Conservation (phyloP, 805 yeast species). For the Sugiyamaella boreocaroliniensis region DNA sequence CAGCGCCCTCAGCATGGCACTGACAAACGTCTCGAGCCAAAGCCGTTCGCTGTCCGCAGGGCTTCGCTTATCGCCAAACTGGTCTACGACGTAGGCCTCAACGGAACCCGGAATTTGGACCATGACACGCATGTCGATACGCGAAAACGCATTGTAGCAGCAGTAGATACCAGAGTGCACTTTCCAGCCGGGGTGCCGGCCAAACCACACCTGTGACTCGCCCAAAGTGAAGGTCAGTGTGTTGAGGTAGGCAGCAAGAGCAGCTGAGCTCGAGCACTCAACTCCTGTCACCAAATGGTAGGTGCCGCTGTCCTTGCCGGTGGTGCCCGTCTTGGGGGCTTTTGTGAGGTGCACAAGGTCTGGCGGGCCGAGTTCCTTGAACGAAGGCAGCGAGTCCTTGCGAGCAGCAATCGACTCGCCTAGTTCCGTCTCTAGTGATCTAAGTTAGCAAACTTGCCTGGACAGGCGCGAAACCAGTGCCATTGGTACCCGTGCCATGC, state of each 20-base stretch:
- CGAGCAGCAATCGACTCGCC: slow-evolving; percentile 52
- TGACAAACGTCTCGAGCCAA: slow-evolving; percentile 48
- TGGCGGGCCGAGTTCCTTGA: slow-evolving; percentile 62
- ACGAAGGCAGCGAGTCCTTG: slow-evolving; percentile 36
- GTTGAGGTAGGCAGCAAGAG: slow-evolving; percentile 51
- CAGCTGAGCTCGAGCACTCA: slow-evolving; percentile 46
- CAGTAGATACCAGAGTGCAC: slow-evolving; percentile 39
- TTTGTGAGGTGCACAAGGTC: slow-evolving; percentile 54
- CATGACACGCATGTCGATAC: slow-evolving; percentile 66
- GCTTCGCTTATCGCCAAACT: slow-evolving; percentile 33
- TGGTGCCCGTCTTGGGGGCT: slow-evolving; percentile 32
- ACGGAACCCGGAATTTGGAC: slow-evolving; percentile 48
- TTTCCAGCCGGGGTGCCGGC: slow-evolving; percentile 42
- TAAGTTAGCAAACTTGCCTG: slow-evolving; percentile 15
- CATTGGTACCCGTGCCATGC: too few species aligned
- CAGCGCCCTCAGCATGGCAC: slow-evolving; percentile 70
- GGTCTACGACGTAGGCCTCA: slow-evolving; percentile 34
- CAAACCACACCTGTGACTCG: slow-evolving; percentile 67
- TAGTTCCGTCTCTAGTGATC: slow-evolving; percentile 41
- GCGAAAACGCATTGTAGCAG: slow-evolving; percentile 65
- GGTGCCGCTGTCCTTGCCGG: slow-evolving; percentile 44
- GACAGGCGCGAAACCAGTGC: background rate
- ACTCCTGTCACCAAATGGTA: slow-evolving; percentile 51
- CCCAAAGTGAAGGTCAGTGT: slow-evolving; percentile 40
- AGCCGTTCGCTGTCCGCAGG: slow-evolving; percentile 26